Evolutionary conservation across 192 early-diverging fungal genomes (phyloP).

Genomic region (Anaeromyces robustus): DNA sequence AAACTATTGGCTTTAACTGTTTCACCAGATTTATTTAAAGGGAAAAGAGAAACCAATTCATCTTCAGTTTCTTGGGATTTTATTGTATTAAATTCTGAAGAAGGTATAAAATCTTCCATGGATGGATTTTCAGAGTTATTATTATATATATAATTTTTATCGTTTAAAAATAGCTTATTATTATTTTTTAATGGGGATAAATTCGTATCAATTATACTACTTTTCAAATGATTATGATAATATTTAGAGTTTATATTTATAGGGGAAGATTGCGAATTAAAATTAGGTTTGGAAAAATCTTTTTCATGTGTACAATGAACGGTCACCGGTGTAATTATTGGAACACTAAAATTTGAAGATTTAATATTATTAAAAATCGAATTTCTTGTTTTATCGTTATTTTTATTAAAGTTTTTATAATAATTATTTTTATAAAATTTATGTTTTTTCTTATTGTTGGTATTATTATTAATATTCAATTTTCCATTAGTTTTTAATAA

Average conservation of each 20-base stretch:
- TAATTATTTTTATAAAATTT: neutral
- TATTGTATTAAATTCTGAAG: neutral
- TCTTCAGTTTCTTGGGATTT: neutral
- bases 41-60: neutral
- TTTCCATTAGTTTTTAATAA: neutral
- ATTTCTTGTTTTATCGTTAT: neutral
- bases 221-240: too few species aligned
- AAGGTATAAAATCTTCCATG: neutral
- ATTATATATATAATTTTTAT: neutral
- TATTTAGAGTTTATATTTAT: neutral
- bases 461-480: neutral
- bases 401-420: neutral
- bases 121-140: neutral
- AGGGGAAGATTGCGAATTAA: neutral
- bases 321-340: neutral
- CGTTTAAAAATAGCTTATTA: neutral
- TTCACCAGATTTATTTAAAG: neutral
- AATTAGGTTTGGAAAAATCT: neutral
- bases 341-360: neutral
- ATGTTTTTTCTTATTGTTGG: neutral
- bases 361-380: neutral
- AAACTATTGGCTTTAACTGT: neutral
- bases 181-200: neutral
- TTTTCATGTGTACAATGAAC: neutral
- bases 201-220: too few species aligned